Evolutionary conservation across 2,329 filamentous ascomycete genomes (phyloP).

Genomic region (Arthrobotrys entomopaga): DNA sequence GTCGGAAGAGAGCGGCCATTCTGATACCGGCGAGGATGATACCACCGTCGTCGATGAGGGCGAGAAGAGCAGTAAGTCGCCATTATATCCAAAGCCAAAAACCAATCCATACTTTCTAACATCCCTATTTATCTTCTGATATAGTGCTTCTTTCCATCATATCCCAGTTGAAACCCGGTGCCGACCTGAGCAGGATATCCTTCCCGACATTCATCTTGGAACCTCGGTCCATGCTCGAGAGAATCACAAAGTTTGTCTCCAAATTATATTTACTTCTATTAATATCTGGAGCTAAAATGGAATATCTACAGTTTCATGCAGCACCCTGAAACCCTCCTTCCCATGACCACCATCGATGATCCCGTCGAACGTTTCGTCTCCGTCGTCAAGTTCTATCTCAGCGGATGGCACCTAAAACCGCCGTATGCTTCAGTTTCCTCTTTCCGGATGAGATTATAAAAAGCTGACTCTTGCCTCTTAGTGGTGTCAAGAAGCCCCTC

Average conservation of each 20-base stretch:
- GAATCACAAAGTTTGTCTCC: slow-evolving; percentile 97
- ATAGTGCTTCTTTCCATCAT: slow-evolving; percentile 96
- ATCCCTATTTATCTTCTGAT: background rate
- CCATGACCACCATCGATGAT: slow-evolving; percentile 87
- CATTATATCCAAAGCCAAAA: no score
- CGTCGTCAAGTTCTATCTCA: slow-evolving; percentile 97
- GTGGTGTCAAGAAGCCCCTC: slow-evolving; percentile 96
- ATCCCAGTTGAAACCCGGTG: slow-evolving; percentile 92
- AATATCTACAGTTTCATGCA: slow-evolving; percentile 87
- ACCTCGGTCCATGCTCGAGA: slow-evolving; percentile 95
- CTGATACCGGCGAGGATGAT: slow-evolving; percentile 57
- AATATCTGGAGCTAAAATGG: slow-evolving; percentile 71
- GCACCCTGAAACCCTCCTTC: slow-evolving; percentile 92
- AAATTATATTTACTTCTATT: slow-evolving; percentile 81
- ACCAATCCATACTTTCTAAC: no score
- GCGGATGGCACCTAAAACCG: slow-evolving; percentile 98
- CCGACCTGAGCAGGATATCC: slow-evolving; percentile 92
- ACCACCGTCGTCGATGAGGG: slow-evolving; percentile 59
- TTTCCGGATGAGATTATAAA: background rate
- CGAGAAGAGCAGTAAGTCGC: slow-evolving; percentile 59
- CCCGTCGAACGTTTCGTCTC: slow-evolving; percentile 89
- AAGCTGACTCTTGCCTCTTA: slow-evolving; percentile 61
- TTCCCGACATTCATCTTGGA: slow-evolving; percentile 98
- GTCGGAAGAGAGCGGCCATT: slow-evolving; percentile 54
- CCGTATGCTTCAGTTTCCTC: slow-evolving; percentile 71